Percentiles rank a stretch among this genome's conserved stretches.
These are phyloP conservation scores for Epithemia pelagica DNA, from an alignment of 108 stramenopile genomes.

Conservation along the genomic window DNA sequence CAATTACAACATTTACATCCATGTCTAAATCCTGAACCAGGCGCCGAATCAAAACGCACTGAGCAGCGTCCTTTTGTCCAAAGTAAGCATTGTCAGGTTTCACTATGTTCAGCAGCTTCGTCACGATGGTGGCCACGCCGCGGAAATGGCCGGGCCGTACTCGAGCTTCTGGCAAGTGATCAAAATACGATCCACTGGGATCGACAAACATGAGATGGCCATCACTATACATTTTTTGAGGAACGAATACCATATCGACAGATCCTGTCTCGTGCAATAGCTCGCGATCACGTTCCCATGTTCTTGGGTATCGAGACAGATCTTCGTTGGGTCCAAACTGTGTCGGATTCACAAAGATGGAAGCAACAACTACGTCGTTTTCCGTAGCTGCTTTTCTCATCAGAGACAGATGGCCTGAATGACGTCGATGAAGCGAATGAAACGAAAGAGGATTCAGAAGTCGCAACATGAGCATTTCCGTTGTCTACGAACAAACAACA, in stretches of 20 bases:
- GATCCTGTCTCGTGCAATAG: slow-evolving; percentile 22
- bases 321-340: slow-evolving; percentile 95
- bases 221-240: slow-evolving; percentile 67
- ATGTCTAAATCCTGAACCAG: slow-evolving; percentile 85
- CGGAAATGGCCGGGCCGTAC: slow-evolving; percentile 90
- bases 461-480: not conserved
- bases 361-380: slow-evolving; percentile 84
- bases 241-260: not conserved
- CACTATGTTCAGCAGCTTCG: slow-evolving; percentile 96
- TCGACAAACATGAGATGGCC: slow-evolving; percentile 69
- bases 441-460: not conserved
- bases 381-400: slow-evolving; percentile 60
- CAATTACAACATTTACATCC: slow-evolving; percentile 60
- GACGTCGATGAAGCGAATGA: not conserved
- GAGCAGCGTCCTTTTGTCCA: slow-evolving; percentile 98
- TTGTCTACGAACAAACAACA: not conserved
- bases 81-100: slow-evolving; percentile 89
- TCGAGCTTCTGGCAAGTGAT: slow-evolving; percentile 71
- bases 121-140: slow-evolving; percentile 96
- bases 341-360: slow-evolving; percentile 96
- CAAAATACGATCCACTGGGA: slow-evolving; percentile 66
- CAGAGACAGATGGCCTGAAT: slow-evolving; percentile 64
- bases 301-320: slow-evolving; percentile 91
- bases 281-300: slow-evolving; percentile 74
- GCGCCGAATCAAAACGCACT: slow-evolving; percentile 83